Evolutionary conservation across 257 asterid species (phyloP), one percentile per base, ranked within the genome.

Genomic region (Solanum bulbocastanum): DNA sequence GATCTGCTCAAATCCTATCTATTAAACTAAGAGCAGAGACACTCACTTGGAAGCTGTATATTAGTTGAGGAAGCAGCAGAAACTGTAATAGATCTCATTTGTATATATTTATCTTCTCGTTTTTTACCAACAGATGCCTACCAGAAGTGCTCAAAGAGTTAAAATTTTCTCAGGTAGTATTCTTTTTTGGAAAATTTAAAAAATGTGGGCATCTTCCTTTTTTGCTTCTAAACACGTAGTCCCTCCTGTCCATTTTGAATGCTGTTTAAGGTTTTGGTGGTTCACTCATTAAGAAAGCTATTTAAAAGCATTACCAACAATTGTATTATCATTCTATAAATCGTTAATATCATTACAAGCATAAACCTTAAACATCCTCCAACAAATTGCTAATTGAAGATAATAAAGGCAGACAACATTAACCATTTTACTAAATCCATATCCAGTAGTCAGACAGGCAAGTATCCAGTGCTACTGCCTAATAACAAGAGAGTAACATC

Each of bases 401-500:
- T 56, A 56, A 18, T 3, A 56, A 56, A 56, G 25, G 65, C 65
- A 56, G 65, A 56, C 65, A 56, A 56, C 65, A 56, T 20, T 56
- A 20, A 56, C 25, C 65, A 56, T 56, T 56, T 56, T 56, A 56
- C 11, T 56, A 56, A 56, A 56, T 56, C 65, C 25, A 56, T 56
- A 56, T 56, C 65, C 4, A 20, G 65, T 20, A 56, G 65, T 20
- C 65, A 56, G n/a, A 20, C 65, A 56, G 65, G 65, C 65, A 56
- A 56, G 10, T 56, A 18, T 56, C 65, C 65, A 56, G 65, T 20
- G 65, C 65, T 56, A 56, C 65, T 56, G 11, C 65, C 65, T 3
- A 56, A 56, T 56, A 56, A 20, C 39, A 87, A 83, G 83, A 71
- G 90, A 33, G 85, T 87, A 89, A 84, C 36, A 73, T 88, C 82